Evolutionary conservation across 1,284 basidiomycete species (phyloP), one percentile per base, ranked within the genome.

Genomic region (Sanghuangporus weigelae): DNA sequence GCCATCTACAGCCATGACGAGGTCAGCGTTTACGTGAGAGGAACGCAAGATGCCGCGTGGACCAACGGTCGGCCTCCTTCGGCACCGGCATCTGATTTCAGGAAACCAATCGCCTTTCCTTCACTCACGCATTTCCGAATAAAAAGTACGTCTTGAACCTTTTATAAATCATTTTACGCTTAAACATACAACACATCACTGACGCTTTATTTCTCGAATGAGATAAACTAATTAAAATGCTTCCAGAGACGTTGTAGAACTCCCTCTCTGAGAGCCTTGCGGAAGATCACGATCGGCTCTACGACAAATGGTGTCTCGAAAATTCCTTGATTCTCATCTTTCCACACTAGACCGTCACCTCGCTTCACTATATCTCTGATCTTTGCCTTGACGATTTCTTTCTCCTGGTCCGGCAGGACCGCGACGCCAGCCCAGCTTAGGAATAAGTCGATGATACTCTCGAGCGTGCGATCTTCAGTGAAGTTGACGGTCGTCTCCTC

Each of bases 401-500:
- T 87, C 66, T 85, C 81, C 1, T 81, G 79, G 0, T 79, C 78
- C 0, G 80, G 74, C 21, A 90, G 76, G 10, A 89, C 69, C 0
- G 84, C 77, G 48, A 91, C 83, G 70, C 90, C 92, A 69, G 89
- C 91, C 76, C 90, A 92, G 75, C 84, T 90, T 60, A 75, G 75
- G 0, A 83, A 87, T 56, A 90, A 78, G 61, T 88, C 76, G 21
- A 85, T 72, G 11, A 81, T 82, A 19, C 76, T 77, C 19, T 85
- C 75, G 35, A 77, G 72, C 1, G 82, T 84, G 14, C 53, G 16
- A 35, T 16, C 31, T 0, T 79, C 77, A 16, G 76, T 73, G 63
- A 84, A 83, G 7, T 72, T 65, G 79, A 83, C 89, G 7, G 73
- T 71, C 64, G 78, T 76, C 72, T 90, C 86, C 66, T 83, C 73